Conservation (phyloP, 2,329 filamentous ascomycete genomes). For the Hymenoscyphus occultus region DNA sequence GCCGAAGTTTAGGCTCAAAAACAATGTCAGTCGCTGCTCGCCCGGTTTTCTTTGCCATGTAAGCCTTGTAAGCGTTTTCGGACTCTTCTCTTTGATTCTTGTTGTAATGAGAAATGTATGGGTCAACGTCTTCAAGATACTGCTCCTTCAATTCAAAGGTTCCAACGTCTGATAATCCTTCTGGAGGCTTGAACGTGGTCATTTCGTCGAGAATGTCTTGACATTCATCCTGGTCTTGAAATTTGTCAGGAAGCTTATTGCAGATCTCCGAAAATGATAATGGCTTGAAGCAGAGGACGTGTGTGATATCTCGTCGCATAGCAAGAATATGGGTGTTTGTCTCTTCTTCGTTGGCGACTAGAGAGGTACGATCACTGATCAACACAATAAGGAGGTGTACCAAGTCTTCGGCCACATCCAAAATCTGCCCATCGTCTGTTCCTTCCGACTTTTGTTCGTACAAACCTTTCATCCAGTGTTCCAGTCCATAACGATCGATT, state of each 20-base stretch:
- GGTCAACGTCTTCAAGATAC: conserved; percentile 84
- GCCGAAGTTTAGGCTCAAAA: conserved; percentile 80
- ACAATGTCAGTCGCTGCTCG: conserved; percentile 80
- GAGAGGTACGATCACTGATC: conserved; percentile 80
- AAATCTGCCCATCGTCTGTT: conserved; percentile 81
- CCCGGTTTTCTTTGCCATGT: conserved; percentile 83
- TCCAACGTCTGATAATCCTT: conserved; percentile 87
- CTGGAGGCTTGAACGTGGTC: conserved; percentile 83
- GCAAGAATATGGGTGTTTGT: conserved; percentile 63
- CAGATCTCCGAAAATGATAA: conserved; percentile 92
- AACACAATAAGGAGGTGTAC: conserved; percentile 89
- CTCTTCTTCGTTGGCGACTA: conserved; percentile 67
- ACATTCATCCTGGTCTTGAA: conserved; percentile 86
- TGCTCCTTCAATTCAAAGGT: conserved; percentile 90
- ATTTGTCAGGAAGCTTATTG: conserved; percentile 80
- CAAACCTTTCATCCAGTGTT: conserved; percentile 79
- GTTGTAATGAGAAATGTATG: conserved; percentile 92
- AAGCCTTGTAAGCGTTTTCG: conserved; percentile 81
- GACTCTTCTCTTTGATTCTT: conserved; percentile 97
- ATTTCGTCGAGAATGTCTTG: conserved; percentile 81
- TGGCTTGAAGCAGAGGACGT: conserved; percentile 94
- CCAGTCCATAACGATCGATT: conserved; percentile 86
- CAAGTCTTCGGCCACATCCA: conserved; percentile 95
- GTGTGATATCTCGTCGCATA: conserved; percentile 85
- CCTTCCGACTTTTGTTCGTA: conserved; percentile 70